Conservation (phyloP, 1,284 basidiomycete genomes). For the Fomitiporia mediterranea region DNA sequence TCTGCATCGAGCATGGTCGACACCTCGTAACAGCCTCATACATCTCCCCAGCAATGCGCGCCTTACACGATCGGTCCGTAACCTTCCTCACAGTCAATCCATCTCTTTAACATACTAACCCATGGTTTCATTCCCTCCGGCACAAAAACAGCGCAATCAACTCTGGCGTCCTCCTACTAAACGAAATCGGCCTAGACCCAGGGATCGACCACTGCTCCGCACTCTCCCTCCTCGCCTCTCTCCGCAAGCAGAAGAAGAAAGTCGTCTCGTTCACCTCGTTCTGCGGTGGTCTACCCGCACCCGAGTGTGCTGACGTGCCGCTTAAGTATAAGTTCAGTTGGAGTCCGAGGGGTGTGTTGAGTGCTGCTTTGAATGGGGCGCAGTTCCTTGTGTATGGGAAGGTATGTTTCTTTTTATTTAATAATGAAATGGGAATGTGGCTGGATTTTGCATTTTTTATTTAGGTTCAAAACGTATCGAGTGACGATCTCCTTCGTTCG, state of each 20-base stretch:
- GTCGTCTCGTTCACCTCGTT: constrained; percentile 85
- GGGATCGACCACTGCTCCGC: constrained; percentile 96
- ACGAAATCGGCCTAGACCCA: constrained; percentile 93
- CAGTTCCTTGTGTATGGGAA: constrained; percentile 58
- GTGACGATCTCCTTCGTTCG: constrained; percentile 49
- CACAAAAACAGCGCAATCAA: constrained; percentile 50
- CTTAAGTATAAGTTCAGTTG: constrained; percentile 95
- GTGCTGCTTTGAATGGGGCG: constrained; percentile 78
- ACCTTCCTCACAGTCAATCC: no score
- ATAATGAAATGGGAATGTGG: not conserved
- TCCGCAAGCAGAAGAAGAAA: constrained; percentile 55
- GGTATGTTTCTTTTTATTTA: constrained; percentile 45
- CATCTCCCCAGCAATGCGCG: constrained; percentile 77
- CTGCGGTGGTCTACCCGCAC: constrained; percentile 90
- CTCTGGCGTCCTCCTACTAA: constrained; percentile 74
- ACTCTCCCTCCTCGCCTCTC: constrained; percentile 62
- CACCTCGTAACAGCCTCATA: constrained; percentile 94
- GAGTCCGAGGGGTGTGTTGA: constrained; percentile 86
- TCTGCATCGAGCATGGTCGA: constrained; percentile 70
- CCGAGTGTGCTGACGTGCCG: constrained; percentile 61
- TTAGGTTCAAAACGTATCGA: constrained; percentile 36
- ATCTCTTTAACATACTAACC: not conserved
- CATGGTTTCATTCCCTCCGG: not conserved
- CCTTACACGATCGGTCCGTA: constrained; percentile 58
- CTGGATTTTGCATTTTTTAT: not conserved